Conservation (phyloP, 2,329 filamentous ascomycete genomes). For the Colletotrichum endophyticum region DNA sequence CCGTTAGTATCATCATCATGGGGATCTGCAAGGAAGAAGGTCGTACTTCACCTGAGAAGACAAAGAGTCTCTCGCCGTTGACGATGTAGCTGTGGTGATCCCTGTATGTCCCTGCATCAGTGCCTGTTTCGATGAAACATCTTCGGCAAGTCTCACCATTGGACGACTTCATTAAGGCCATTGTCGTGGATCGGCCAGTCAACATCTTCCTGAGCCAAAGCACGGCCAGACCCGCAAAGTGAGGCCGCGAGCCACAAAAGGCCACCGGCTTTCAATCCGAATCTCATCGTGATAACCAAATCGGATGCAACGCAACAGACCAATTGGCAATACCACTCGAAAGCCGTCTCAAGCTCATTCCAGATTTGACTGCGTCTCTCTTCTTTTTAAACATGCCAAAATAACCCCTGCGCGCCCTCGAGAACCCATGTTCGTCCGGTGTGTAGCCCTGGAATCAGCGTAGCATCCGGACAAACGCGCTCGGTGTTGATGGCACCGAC, state of each 20-base stretch:
- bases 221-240: neutral
- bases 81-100: constrained; percentile 46
- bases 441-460: neutral
- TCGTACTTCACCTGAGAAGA: constrained; percentile 45
- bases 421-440: neutral
- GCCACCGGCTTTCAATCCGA: constrained; percentile 5
- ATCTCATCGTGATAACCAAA: constrained; percentile 3
- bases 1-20: constrained; percentile 35
- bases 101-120: constrained; percentile 27
- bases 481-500: constrained; percentile 20
- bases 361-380: neutral
- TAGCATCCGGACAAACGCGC: constrained; percentile 10
- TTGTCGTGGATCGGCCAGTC: constrained; percentile 34
- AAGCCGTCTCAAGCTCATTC: neutral
- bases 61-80: constrained; percentile 44
- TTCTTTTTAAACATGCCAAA: neutral
- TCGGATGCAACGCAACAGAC: neutral
- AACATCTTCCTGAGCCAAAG: neutral
- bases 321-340: constrained; percentile 1
- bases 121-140: neutral
- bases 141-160: constrained; percentile 29
- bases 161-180: constrained; percentile 34
- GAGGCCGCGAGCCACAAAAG: constrained; percentile 17
- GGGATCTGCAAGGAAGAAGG: neutral
- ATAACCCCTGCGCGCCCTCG: neutral